These are phyloP conservation scores for Lachnellula occidentalis DNA, from an alignment of 2,329 filamentous ascomycete species.

Conservation along the genomic window DNA sequence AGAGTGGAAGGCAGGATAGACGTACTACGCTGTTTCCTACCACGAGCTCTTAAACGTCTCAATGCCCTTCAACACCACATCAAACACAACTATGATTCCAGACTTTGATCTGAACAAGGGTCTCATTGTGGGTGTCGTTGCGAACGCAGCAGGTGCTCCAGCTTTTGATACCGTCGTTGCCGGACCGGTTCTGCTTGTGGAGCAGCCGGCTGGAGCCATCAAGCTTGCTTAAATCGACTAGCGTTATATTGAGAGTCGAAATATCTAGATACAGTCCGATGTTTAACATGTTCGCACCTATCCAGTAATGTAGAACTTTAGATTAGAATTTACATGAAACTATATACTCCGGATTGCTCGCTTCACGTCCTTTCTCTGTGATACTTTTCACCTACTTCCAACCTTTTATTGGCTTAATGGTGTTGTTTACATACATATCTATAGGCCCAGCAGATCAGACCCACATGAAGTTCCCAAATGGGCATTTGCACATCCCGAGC, in stretches of 20 bases:
- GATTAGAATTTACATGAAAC: no score
- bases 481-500: no score
- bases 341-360: no score
- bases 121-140: conserved; percentile 34
- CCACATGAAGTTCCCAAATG: no score
- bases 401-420: no score
- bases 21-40: conserved; percentile 39
- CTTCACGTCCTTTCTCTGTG: no score
- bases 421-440: no score
- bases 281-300: neutral
- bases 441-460: no score
- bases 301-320: neutral
- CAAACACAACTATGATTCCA: conserved; percentile 33
- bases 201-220: conserved; percentile 30
- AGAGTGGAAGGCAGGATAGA: conserved; percentile 22
- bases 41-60: conserved; percentile 34
- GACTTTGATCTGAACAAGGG: conserved; percentile 34
- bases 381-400: no score
- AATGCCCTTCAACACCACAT: conserved; percentile 33
- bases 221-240: conserved; percentile 14
- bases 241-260: no score
- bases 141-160: conserved; percentile 33
- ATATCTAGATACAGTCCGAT: neutral
- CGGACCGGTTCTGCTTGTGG: conserved; percentile 34
- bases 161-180: conserved; percentile 36